Conservation (phyloP, 169 alveolate species). For the Prorocentrum cordatum region DNA sequence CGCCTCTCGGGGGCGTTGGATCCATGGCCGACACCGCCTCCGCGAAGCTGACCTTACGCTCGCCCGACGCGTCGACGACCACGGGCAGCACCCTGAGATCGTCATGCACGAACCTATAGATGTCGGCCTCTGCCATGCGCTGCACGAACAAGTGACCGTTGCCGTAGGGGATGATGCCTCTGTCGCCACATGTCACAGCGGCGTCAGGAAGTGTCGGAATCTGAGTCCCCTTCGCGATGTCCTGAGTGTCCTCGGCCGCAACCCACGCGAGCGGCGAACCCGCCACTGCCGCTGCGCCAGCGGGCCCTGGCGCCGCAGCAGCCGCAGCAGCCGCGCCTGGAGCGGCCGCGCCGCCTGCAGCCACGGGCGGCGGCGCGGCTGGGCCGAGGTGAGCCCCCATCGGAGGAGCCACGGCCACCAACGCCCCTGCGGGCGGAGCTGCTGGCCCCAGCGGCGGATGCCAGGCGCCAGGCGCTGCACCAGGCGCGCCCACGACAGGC, state of each 20-base stretch:
- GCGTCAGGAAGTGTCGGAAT: not conserved
- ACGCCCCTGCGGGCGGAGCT: too few species aligned
- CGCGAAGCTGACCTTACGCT: not conserved
- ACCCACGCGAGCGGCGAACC: slow-evolving; percentile 21
- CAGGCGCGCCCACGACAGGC: too few species aligned
- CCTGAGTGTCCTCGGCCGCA: not conserved
- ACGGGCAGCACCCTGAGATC: slow-evolving; percentile 6
- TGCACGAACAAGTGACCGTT: not conserved
- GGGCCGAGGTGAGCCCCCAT: too few species aligned
- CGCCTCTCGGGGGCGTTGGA: not conserved
- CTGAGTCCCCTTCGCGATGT: not conserved
- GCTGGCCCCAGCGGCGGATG: too few species aligned
- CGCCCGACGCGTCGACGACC: not conserved
- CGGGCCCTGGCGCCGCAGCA: not conserved
- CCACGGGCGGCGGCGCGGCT: too few species aligned
- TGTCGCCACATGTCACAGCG: not conserved
- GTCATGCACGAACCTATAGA: not conserved
- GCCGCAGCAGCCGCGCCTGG: not conserved
- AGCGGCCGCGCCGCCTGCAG: too few species aligned
- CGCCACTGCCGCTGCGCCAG: not conserved
- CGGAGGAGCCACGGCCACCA: too few species aligned
- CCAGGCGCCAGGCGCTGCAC: too few species aligned
- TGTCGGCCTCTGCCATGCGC: not conserved
- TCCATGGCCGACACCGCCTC: not conserved
- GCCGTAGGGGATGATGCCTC: not conserved